Evolutionary conservation across 2,329 filamentous ascomycete genomes (phyloP), one percentile per base, ranked within the genome.

Genomic region (Aureobasidium sp.): DNA sequence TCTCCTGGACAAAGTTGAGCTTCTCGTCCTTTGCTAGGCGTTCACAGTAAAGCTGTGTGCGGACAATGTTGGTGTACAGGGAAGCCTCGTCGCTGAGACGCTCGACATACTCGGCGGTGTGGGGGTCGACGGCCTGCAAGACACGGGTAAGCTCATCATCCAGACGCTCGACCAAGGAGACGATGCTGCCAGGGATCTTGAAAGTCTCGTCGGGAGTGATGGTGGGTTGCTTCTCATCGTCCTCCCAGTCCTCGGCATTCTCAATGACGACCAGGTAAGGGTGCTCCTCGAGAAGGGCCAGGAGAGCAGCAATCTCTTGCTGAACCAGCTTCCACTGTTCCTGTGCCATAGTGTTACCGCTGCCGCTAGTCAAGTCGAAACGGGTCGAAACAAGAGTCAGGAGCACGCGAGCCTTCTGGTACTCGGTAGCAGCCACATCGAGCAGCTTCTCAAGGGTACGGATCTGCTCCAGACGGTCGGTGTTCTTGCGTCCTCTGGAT

Each of bases 61-160:
- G 90, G 74, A 97, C 88, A 74, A 99, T 90, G 77, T 91, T 88
- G 77, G 90, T 92, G 81, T 99, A 99, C 57, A 99, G 82, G 53
- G 87, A 81, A 66, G 88, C 88, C 80, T 99, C 94, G 71, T 99
- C 94, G 61, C 89, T 88, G 64, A 99, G 80, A 63, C 95, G 86
- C 74, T 99, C 94, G 65, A 99, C 96, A 74, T 99, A 99, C 79
- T 99, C 94, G 34, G 94, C 94, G 44, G 94, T 99, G 78, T 99
- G 94, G 63, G 94, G 95, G 74, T 99, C 94, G 72, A 99, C 97
- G 77, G 88, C 90, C 77, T 99, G 94, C 59, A 99, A 83, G n/a
- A 94, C 97, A 70, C 94, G 88, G 65, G 90, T 96, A 66, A 99
- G 89, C 79, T 99, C 95, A 72, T 99, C 94, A 71, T 99, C 94